Evolutionary conservation across 305 asterid genomes (phyloP), one percentile per base, ranked within the genome.

Genomic region (Petunia hybrid): DNA sequence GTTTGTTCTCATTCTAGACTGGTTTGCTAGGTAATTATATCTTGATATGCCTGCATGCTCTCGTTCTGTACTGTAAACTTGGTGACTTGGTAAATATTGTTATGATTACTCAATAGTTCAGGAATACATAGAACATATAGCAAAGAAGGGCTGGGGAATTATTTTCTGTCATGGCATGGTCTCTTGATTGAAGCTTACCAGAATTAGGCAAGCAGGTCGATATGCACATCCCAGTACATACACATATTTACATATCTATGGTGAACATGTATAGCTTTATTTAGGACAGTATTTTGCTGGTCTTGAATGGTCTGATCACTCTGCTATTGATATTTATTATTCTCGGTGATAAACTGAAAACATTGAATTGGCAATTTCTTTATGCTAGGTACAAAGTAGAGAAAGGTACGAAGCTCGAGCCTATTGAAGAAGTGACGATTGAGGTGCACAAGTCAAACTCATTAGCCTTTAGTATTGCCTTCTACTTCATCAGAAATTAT

Each of bases 361-460:
- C 38, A 36, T 7, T 74, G 14, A 36, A 36, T 74, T 74, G 13
- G 64, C 64, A 79, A 53, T 40, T 56, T 7, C 43, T 53, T 68
- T 60, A 51, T 66, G 82, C 38, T 86, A 97, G 99, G 99, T 97
- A 97, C 85, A 97, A 97, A 87, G 84, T 53, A 70, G 98, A 89
- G 89, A 90, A 86, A 0, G 90, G 97, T 80, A 90, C 82, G 85
- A 94, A 93, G 91, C 90, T 94, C 78, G 99, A 97, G 90, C 99
- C 99, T 45, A 86, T 97, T 88, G 99, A 97, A 91, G 99, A 97
- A 92, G 99, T 97, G 71, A 97, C 98, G 10, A 89, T 97, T 80
- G 99, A 97, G 97, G 99, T 93, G 78, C 78, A 85, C 83, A 55
- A 63, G 48, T 12, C 56, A 13, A 6, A 22, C 12, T 9, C 61